Evolutionary conservation across 2,329 filamentous ascomycete species (phyloP).

Genomic region (Penicillium sp.): DNA sequence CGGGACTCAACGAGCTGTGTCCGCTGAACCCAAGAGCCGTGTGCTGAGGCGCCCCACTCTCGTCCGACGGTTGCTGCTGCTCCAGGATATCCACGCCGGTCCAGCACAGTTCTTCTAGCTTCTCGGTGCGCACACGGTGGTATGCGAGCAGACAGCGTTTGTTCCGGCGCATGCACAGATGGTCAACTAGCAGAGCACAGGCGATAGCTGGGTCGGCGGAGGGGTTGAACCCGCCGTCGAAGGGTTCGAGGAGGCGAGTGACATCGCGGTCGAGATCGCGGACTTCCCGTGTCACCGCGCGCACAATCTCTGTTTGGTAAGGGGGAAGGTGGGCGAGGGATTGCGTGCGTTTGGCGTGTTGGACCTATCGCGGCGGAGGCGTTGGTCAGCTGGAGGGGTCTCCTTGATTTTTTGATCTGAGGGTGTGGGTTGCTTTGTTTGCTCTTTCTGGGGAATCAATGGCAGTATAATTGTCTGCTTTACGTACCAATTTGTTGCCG

Average conservation of each 20-base stretch:
- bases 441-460: not conserved
- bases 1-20: slow-evolving; percentile 78
- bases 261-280: slow-evolving; percentile 89
- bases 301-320: slow-evolving; percentile 89
- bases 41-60: slow-evolving; percentile 22
- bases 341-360: slow-evolving; percentile 93
- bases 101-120: slow-evolving; percentile 92
- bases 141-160: slow-evolving; percentile 95
- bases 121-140: slow-evolving; percentile 83
- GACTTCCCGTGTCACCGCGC: slow-evolving; percentile 82
- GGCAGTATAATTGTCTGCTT: not conserved
- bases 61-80: slow-evolving; percentile 53
- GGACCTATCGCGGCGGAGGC: slow-evolving; percentile 57
- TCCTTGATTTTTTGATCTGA: not conserved
- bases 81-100: slow-evolving; percentile 79
- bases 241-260: slow-evolving; percentile 71
- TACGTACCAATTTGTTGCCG: slow-evolving; percentile 73
- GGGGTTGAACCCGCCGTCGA: slow-evolving; percentile 81
- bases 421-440: not conserved
- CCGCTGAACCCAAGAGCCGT: slow-evolving; percentile 18
- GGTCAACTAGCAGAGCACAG: slow-evolving; percentile 85
- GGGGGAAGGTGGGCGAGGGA: slow-evolving; percentile 80
- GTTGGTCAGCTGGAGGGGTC: not conserved
- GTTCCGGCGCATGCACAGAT: slow-evolving; percentile 91
- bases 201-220: slow-evolving; percentile 76